Percentiles rank a stretch among this genome's conserved stretches.
These are phyloP conservation scores for Talaromyces wortmannii DNA, from an alignment of 495 filamentous ascomycete species.

Conservation along the genomic window DNA sequence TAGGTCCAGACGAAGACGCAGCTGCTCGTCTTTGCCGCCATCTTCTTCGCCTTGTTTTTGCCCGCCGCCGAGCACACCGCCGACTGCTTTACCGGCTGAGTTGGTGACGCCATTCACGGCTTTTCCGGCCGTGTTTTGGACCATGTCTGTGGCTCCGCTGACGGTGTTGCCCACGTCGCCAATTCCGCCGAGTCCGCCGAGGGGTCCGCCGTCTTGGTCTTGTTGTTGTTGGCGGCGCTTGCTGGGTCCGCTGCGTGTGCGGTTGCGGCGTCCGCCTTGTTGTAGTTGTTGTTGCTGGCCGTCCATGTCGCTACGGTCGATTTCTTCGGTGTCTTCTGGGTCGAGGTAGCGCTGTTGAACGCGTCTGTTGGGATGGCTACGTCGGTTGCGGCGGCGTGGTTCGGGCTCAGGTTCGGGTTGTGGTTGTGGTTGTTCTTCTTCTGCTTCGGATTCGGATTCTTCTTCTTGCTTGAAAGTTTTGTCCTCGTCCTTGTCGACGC, in stretches of 20 bases:
- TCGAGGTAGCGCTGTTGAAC: slow-evolving; percentile 8
- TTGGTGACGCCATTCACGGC: slow-evolving; percentile 50
- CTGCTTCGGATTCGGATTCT: slow-evolving; percentile 7
- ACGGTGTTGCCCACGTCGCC: slow-evolving; percentile 39
- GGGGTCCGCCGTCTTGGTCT: slow-evolving; percentile 34
- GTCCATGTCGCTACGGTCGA: slow-evolving; percentile 32
- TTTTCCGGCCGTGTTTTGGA: slow-evolving; percentile 59
- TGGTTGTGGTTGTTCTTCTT: slow-evolving; percentile 14
- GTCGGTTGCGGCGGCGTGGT: slow-evolving; percentile 17
- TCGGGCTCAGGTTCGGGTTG: slow-evolving; percentile 18
- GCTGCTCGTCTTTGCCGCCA: slow-evolving; percentile 58
- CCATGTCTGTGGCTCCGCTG: slow-evolving; percentile 38
- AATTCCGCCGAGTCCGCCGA: slow-evolving; percentile 51
- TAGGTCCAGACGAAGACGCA: slow-evolving; percentile 71
- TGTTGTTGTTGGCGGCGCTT: slow-evolving; percentile 26
- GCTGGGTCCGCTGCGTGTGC: slow-evolving; percentile 25
- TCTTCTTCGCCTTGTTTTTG: slow-evolving; percentile 20
- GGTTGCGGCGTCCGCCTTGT: slow-evolving; percentile 18
- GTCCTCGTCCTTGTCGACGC: neutral
- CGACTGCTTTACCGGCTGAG: slow-evolving; percentile 52
- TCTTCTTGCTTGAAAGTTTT: slow-evolving; percentile 6
- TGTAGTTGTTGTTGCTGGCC: slow-evolving; percentile 4
- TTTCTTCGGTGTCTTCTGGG: slow-evolving; percentile 29
- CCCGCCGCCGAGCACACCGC: slow-evolving; percentile 35
- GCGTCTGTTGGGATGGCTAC: slow-evolving; percentile 18